Conservation (phyloP, 148 eudicot species). For the Rhododendron molle region DNA sequence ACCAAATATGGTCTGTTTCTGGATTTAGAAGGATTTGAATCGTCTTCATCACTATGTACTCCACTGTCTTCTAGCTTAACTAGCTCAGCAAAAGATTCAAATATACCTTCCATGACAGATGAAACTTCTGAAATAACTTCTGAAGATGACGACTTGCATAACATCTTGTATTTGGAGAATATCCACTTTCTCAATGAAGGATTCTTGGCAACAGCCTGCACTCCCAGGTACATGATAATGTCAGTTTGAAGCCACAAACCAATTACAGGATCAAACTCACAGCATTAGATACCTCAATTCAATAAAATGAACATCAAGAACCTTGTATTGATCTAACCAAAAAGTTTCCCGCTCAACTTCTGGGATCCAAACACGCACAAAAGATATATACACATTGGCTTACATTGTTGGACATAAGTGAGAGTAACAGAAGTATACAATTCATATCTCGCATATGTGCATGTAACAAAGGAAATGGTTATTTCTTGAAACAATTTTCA, state of each 20-base stretch:
- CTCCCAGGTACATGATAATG: constrained; percentile 7
- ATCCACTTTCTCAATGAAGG: constrained; percentile 65
- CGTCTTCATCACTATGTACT: constrained; percentile 44
- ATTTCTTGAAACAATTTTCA: neutral
- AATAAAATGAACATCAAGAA: neutral
- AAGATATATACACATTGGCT: neutral
- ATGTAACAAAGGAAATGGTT: neutral
- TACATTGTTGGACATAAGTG: neutral
- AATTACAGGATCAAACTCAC: neutral
- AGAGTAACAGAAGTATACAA: neutral
- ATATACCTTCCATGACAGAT: constrained; percentile 46
- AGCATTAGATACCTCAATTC: neutral
- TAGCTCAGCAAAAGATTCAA: constrained; percentile 53
- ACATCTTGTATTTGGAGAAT: constrained; percentile 55
- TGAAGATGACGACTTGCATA: constrained; percentile 54
- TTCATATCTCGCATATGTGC: neutral
- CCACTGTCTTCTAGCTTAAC: constrained; percentile 35
- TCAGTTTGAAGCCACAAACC: constrained; percentile 7
- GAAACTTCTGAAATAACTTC: constrained; percentile 52
- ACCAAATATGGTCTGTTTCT: constrained; percentile 35
- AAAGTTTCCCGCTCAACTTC: neutral
- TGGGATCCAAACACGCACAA: neutral
- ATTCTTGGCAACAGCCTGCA: constrained; percentile 62
- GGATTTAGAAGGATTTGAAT: constrained; percentile 41
- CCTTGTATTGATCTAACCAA: neutral